Evolutionary conservation across 768 basidiomycete species (phyloP).

Genomic region (Cubamyces lactineus): DNA sequence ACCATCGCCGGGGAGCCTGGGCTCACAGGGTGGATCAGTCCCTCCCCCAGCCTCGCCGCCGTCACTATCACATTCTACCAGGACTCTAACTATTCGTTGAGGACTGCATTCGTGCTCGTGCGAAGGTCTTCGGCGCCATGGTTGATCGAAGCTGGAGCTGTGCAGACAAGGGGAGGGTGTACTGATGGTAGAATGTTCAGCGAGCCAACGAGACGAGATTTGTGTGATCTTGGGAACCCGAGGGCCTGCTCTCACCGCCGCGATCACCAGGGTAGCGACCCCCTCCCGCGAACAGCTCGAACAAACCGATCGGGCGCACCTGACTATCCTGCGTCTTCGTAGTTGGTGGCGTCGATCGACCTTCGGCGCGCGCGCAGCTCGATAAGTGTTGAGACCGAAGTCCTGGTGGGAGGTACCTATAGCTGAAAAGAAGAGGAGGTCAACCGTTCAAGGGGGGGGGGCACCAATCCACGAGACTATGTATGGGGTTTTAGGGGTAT

Average conservation of each 20-base stretch:
- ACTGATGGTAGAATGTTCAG: neutral
- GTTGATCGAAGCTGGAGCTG: neutral
- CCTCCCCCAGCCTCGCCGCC: slow-evolving; percentile 3
- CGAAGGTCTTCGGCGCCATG: neutral
- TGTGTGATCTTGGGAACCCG: neutral
- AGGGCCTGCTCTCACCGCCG: neutral
- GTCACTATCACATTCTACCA: neutral
- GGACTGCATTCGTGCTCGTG: neutral
- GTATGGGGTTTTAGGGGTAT: neutral
- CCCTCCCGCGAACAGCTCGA: neutral
- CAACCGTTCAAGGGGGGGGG: neutral
- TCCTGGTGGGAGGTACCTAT: neutral
- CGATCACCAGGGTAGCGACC: neutral
- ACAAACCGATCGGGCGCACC: neutral
- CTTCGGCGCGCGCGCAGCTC: slow-evolving; percentile 1
- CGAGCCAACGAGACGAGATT: neutral
- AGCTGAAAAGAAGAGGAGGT: neutral
- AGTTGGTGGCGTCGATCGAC: neutral
- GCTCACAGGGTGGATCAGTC: slow-evolving; percentile 1
- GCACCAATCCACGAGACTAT: neutral
- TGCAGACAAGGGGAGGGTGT: neutral
- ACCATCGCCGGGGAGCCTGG: neutral
- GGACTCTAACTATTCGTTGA: neutral
- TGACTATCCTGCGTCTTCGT: neutral
- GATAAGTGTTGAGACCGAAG: neutral